Evolutionary conservation across 352 stramenopile species (phyloP).

Genomic region (Pythium phragmitis): DNA sequence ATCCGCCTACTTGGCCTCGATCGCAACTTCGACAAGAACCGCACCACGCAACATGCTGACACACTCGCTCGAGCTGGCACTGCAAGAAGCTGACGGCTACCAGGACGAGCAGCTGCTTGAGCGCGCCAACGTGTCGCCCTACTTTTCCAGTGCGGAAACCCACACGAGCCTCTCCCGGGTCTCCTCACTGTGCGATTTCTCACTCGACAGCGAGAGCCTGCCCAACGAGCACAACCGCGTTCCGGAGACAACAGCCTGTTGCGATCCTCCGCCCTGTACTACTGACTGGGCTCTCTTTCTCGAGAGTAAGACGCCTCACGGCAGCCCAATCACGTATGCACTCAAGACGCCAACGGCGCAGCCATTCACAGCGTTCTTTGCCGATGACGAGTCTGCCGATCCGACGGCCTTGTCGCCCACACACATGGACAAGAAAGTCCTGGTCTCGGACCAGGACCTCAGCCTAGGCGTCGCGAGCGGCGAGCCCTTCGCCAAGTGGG

Average conservation of each 20-base stretch:
- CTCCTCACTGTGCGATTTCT: slow-evolving; percentile 11
- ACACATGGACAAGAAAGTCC: slow-evolving; percentile 42
- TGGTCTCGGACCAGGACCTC: slow-evolving; percentile 49
- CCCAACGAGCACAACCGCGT: neutral
- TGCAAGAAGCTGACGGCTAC: slow-evolving; percentile 39
- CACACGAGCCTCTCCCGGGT: neutral
- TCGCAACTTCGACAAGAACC: neutral
- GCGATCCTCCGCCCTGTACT: neutral
- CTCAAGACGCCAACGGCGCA: slow-evolving; percentile 18
- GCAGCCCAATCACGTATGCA: neutral
- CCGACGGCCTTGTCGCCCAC: slow-evolving; percentile 34
- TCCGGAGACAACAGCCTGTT: neutral
- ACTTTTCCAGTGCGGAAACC: slow-evolving; percentile 32
- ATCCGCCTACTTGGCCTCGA: neutral
- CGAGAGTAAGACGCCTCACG: neutral
- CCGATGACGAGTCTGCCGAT: neutral
- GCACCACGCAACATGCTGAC: slow-evolving; percentile 8
- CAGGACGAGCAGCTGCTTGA: slow-evolving; percentile 31
- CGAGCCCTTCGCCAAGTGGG: neutral
- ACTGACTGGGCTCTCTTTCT: slow-evolving; percentile 15
- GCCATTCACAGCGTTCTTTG: slow-evolving; percentile 4
- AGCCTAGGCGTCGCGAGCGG: neutral
- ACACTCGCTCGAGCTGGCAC: slow-evolving; percentile 32
- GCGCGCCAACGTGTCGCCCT: slow-evolving; percentile 37
- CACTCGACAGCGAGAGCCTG: slow-evolving; percentile 1